These are phyloP conservation scores for Pirum gemmata DNA, from an alignment of 78 protist species.

Conservation along the genomic window DNA sequence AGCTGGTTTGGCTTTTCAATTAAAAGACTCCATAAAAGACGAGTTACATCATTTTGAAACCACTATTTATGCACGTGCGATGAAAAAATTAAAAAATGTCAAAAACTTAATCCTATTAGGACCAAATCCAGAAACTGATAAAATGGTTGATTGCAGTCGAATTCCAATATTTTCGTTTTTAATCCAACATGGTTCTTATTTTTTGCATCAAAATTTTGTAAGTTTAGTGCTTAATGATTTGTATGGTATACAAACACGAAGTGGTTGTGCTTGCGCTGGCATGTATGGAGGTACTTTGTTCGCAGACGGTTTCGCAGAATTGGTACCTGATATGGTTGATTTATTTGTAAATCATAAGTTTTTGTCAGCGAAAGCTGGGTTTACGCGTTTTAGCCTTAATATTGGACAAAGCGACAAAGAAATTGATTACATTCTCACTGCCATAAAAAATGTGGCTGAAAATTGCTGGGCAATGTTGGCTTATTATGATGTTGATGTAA, in stretches of 20 bases:
- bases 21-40: conserved; percentile 16
- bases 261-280: conserved; percentile 90
- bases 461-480: too few relatives aligned
- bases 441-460: too few relatives aligned
- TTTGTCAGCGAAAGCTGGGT: too few relatives aligned
- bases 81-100: background rate
- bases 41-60: background rate
- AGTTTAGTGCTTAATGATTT: conserved; percentile 80
- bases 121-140: background rate
- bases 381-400: too few relatives aligned
- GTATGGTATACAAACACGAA: conserved; percentile 84
- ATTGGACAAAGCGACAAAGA: too few relatives aligned
- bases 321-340: too few relatives aligned
- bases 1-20: conserved; percentile 66
- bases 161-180: conserved; percentile 45
- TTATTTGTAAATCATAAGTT: too few relatives aligned
- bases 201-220: conserved; percentile 78
- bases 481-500: too few relatives aligned
- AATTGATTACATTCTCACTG: too few relatives aligned
- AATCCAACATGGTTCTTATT: background rate
- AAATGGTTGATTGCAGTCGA: background rate
- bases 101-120: conserved; percentile 7
- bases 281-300: too few relatives aligned
- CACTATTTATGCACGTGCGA: background rate
- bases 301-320: too few relatives aligned